Evolutionary conservation across 225 moss, liverwort and hornwort species (phyloP), one percentile per base, ranked within the genome.

Genomic region (Polytrichum formosum): DNA sequence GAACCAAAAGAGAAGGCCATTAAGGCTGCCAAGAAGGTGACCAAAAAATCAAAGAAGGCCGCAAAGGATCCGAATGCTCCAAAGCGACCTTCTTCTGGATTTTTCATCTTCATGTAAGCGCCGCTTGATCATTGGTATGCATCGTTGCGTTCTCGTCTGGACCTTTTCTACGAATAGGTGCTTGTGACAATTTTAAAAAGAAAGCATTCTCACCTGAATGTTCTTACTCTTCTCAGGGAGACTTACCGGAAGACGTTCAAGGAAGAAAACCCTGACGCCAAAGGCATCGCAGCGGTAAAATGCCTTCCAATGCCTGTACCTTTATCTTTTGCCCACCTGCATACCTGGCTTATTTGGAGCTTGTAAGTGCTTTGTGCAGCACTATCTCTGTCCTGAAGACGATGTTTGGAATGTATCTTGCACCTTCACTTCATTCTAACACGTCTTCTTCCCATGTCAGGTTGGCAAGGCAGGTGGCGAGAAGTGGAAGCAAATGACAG

Each of bases 21-120:
- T 17, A 82, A 75, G 66, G 30, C 30, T 5, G 55, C 18, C 6
- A 64, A 59, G 0, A 85, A 77, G 67, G 56, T 26, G 22, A 35
- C 66, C n/a, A 84, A 79, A 64, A 75, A 77, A 70, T 30, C 56
- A n/a, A 85, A 88, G 60, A 80, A 75, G 13, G 31, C 35, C 13
- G 46, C 35, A 2, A 88, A 85, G 75, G 88, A 88, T 9, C 88
- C 88, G 16, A 85, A 88, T 27, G 85, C 77, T 18, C 88, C 88
- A 0, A 88, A 85, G 78, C 74, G 88, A 18, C 83, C 85, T 19
- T 65, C 82, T 1, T 80, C 88, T 18, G 83, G 76, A 55, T 88
- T 85, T 78, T 78, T 85, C 59, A 70, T 88, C 56, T 88, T 88
- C 64, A 82, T 88, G 88, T 88, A 31, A 67, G 76, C 65, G 28